Conservation (phyloP, 257 asterid species). For the Cordia subcordata region DNA sequence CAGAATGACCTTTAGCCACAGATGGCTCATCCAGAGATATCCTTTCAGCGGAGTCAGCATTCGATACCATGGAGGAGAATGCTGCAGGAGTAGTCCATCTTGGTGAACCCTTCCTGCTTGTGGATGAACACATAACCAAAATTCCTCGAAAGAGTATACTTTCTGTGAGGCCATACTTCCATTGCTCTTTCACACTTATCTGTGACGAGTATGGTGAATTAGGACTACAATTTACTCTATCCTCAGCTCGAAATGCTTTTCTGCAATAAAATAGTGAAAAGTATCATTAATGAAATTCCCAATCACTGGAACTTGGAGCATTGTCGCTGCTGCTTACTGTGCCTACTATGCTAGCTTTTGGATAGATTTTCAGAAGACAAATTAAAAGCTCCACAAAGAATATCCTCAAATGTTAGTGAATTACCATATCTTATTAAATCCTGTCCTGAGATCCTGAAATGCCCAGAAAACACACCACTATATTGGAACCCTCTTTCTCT, state of each 20-base stretch:
- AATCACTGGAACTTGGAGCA: too few relatives aligned
- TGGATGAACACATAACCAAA: slow-evolving; percentile 9
- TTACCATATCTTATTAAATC: neutral
- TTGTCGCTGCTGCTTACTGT: too few relatives aligned
- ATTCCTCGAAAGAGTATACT: slow-evolving; percentile 17
- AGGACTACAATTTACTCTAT: slow-evolving; percentile 17
- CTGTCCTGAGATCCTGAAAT: neutral
- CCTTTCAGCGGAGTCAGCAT: slow-evolving; percentile 23
- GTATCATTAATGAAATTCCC: slow-evolving; percentile 6
- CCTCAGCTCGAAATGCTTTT: slow-evolving; percentile 30
- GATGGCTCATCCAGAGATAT: slow-evolving; percentile 23
- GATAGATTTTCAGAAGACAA: too few relatives aligned
- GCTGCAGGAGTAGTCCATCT: slow-evolving; percentile 36
- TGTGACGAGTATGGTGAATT: slow-evolving; percentile 20
- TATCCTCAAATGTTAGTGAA: too few relatives aligned
- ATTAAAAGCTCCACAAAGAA: too few relatives aligned
- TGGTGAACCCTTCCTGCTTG: slow-evolving; percentile 4
- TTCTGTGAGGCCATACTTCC: slow-evolving; percentile 18
- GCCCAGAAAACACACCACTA: too few relatives aligned
- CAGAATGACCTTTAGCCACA: slow-evolving; percentile 12
- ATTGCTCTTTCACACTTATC: slow-evolving; percentile 28
- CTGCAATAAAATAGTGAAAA: slow-evolving; percentile 28
- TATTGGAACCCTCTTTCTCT: too few relatives aligned
- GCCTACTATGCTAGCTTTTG: too few relatives aligned
- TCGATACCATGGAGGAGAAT: slow-evolving; percentile 32